phyloP scores from a whole-genome alignment of 306 rosid species.

The Lotus japonicus region DNA sequence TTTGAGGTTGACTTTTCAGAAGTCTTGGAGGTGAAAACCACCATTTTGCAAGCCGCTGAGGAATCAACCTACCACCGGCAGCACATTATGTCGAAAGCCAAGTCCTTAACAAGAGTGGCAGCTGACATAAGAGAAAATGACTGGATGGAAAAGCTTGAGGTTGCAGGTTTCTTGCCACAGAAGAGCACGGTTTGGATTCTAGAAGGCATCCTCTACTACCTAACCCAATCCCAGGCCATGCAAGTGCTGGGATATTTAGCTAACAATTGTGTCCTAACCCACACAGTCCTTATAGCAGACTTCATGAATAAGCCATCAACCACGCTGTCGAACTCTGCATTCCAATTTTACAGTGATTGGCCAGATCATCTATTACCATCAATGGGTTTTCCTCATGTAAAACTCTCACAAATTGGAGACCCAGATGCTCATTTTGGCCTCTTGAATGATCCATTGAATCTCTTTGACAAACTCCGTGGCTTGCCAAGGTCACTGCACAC shows the following conservation, averaged over 20 bases:
- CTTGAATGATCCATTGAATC: conserved; percentile 64
- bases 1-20: conserved; percentile 80
- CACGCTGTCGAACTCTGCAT: conserved; percentile 60
- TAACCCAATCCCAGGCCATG: conserved; percentile 68
- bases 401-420: conserved; percentile 92
- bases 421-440: conserved; percentile 97
- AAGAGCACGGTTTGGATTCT: conserved; percentile 89
- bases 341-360: conserved; percentile 96
- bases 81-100: conserved; percentile 40
- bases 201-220: conserved; percentile 85
- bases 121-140: conserved; percentile 75
- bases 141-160: conserved; percentile 82
- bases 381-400: conserved; percentile 67
- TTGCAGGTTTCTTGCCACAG: conserved; percentile 73
- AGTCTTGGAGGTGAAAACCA: conserved; percentile 64
- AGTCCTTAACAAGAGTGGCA: conserved; percentile 71
- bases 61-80: conserved; percentile 47
- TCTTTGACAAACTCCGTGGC: conserved; percentile 80
- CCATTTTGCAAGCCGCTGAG: conserved; percentile 68
- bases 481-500: conserved; percentile 76
- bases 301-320: conserved; percentile 92
- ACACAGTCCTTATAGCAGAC: conserved; percentile 79
- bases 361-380: conserved; percentile 95
- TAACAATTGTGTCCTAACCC: conserved; percentile 59
- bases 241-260: conserved; percentile 73